Conservation (phyloP, 495 filamentous ascomycete genomes). For the Aspergillus sparsus region DNA sequence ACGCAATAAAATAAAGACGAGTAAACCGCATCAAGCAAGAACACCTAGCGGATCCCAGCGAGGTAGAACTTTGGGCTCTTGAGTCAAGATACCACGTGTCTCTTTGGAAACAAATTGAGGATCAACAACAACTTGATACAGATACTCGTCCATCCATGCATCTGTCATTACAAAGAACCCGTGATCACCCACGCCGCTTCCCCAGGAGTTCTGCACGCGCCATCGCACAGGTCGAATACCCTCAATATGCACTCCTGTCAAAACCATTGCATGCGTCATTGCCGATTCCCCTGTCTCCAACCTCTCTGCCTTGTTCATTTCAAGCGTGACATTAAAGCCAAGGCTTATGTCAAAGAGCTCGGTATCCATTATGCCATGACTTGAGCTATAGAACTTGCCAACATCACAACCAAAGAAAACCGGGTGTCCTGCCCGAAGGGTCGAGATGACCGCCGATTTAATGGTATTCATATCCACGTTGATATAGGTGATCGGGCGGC, state of each 20-base stretch:
- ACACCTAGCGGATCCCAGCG: conserved; percentile 90
- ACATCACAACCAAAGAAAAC: conserved; percentile 90
- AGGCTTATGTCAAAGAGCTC: conserved; percentile 71
- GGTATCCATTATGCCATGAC: conserved; percentile 74
- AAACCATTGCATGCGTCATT: conserved; percentile 92
- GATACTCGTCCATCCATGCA: conserved; percentile 83
- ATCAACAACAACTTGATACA: conserved; percentile 86
- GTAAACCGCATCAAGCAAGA: conserved; percentile 54
- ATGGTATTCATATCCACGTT: conserved; percentile 75
- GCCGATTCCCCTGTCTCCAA: conserved; percentile 68
- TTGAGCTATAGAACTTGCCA: conserved; percentile 69
- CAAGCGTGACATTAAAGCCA: conserved; percentile 72
- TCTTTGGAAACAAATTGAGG: conserved; percentile 64
- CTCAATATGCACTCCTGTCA: conserved; percentile 78
- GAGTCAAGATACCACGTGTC: conserved; percentile 65
- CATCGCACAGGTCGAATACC: conserved; percentile 67
- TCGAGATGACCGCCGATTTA: conserved; percentile 70
- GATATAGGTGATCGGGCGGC: conserved; percentile 71
- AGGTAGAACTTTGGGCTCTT: conserved; percentile 68
- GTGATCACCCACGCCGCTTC: conserved; percentile 61
- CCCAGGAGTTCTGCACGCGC: conserved; percentile 88
- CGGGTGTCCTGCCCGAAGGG: conserved; percentile 72
- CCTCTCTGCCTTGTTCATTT: conserved; percentile 71
- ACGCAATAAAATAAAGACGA: too few species aligned
- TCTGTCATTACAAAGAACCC: conserved; percentile 90